Base-by-base conservation (phyloP, 169 alveolate species). In the Eimeria falciformis region DNA sequence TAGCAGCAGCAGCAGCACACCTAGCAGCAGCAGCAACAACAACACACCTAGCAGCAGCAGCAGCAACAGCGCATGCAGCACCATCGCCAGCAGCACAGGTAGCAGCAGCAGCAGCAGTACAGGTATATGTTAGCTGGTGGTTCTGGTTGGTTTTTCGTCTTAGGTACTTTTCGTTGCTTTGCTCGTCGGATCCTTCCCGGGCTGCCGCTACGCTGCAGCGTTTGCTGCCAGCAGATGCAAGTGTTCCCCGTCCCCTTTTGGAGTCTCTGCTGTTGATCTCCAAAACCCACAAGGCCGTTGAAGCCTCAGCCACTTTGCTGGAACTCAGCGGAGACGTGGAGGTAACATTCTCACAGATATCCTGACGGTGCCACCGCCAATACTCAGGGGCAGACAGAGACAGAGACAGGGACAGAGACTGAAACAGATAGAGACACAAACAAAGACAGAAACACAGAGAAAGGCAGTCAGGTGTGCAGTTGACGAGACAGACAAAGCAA, bases 171-270 rank as follows among this genome's bases (percentile, higher is more conserved):
- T 71, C 83, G 18, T 25, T 71, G 33, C 27, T 71, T 5, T 71
- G 83, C 27, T 5, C 18, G 56, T 14, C 25, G n/a, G 83, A 71
- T 18, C 83, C 83, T 7, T 71, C 83, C 3, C 53, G 83, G 2
- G 83, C 83, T 37, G 83, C 83, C 21, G 56, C 83, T 5, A 56
- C 12, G 56, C 83, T 71, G 83, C 83, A 62, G 73, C 73, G 25
- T n/a, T 29, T 62, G 73, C 29, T 62, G 73, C 73, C 73, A 18
- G 37, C 73, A 14, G 83, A 71, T 3, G 56, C 21, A 25, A 27
- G 23, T 3, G 23, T 71, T 9, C 83, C 83, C 27, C 56, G 33
- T 0, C 47, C 6, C 33, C 0, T 71, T 18, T 14, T 71, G 83
- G 58, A 71, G 53, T 17, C 46, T 17, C 55, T 71, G 83, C 83